Evolutionary conservation across 129 eudicot species (phyloP), one percentile per base, ranked within the genome.

Genomic region (Silybum marianum): DNA sequence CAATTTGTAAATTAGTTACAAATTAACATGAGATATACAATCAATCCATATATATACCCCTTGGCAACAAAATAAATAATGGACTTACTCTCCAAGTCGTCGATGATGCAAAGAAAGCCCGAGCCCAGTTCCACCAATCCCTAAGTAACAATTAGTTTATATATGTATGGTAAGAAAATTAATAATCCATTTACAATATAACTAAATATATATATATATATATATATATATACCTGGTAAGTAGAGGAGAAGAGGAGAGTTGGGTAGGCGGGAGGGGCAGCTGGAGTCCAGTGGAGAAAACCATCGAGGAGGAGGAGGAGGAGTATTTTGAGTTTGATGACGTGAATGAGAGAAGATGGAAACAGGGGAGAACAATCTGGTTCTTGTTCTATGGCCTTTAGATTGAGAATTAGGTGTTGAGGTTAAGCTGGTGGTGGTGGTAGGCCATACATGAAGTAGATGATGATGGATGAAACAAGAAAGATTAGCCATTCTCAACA

Each of bases 171-270:
- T 26, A 14, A 69, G 25, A 28, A n/a, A n/a, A n/a, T n/a, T n/a
- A 7, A 13, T 42, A 23, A 65, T 30, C 4, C 14, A 25, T 28
- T 65, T 36, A 65, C 4, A 6, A 32, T 28, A 21, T 28, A 21
- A n/a, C 6, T 3, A 58, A n/a, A n/a, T n/a, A n/a, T n/a, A n/a
- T n/a, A n/a, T 25, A 25, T 32, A 32, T 32, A 32, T 32, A 3
- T 32, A 32, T 30, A 32, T 32, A 32, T 32, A 32, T 32, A 32
- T 39, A 88, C 97, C 97, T 40, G 97, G 97, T 73, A 91, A 83
- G 79, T 51, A 89, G 76, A 93, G 91, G 74, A 93, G 82, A 71
- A 89, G 94, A 77, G 98, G 98, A 6, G 93, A 77, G 76, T 88
- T 82, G 19, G 51, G 69, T 39, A 86, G 67, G 0, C 91, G 84